These are phyloP conservation scores for Wickerhamiella brachini DNA, from an alignment of 805 yeast species.

Conservation along the genomic window DNA sequence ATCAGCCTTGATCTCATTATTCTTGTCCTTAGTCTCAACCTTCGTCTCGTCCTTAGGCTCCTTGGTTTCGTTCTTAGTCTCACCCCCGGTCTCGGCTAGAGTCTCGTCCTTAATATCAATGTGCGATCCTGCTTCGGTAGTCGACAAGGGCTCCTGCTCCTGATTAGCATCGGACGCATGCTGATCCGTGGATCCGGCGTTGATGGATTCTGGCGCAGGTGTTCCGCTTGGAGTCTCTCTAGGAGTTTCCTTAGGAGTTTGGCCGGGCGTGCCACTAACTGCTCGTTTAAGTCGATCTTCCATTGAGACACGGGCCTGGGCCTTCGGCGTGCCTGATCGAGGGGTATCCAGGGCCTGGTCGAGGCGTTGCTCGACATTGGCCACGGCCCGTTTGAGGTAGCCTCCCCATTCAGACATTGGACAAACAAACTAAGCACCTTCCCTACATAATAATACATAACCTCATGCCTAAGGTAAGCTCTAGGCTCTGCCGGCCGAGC, in stretches of 20 bases:
- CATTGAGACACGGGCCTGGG: constrained; percentile 40
- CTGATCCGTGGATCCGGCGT: constrained; percentile 23
- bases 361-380: constrained; percentile 28
- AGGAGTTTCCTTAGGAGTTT: not conserved
- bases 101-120: no score
- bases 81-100: not conserved
- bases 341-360: constrained; percentile 25
- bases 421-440: not conserved
- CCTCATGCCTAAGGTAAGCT: no score
- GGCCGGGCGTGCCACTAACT: constrained; percentile 29
- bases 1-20: no score
- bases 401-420: constrained; percentile 17
- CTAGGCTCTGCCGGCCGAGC: not conserved
- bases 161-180: no score
- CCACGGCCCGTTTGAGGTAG: constrained; percentile 29
- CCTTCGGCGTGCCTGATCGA: not conserved
- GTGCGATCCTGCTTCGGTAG: not conserved
- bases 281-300: constrained; percentile 81
- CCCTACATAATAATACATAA: no score
- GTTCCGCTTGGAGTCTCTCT: no score
- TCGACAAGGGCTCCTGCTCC: no score
- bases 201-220: constrained; percentile 16
- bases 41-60: not conserved
- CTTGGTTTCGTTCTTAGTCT: not conserved
- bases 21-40: not conserved